Evolutionary conservation across 1,139 yeast species (phyloP).

Genomic region (Candida freyschussii): DNA sequence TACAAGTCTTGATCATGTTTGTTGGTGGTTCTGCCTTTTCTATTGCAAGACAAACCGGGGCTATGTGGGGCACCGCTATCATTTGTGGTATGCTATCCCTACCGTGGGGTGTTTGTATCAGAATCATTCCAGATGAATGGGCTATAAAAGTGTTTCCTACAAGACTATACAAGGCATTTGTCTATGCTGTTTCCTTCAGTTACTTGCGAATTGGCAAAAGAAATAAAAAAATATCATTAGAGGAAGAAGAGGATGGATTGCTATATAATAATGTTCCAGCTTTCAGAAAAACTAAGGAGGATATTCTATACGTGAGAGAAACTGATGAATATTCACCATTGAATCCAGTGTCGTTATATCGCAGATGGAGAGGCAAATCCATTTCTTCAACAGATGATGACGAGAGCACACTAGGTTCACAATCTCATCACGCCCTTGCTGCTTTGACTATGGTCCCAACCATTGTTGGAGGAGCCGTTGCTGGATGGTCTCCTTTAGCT

Average conservation of each 20-base stretch:
- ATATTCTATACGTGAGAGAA: conserved; percentile 23
- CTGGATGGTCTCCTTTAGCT: conserved; percentile 37
- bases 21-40: conserved; percentile 97
- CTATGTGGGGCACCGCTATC: conserved; percentile 87
- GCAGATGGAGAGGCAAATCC: conserved; percentile 24
- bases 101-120: conserved; percentile 71
- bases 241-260: conserved; percentile 18
- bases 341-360: conserved; percentile 24
- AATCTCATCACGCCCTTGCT: conserved; percentile 31
- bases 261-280: conserved; percentile 23
- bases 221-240: conserved; percentile 4
- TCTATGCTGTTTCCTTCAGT: conserved; percentile 46
- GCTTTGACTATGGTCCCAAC: conserved; percentile 49
- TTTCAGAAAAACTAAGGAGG: conserved; percentile 26
- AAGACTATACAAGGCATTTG: conserved; percentile 41
- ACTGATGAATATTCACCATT: conserved; percentile 9
- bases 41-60: conserved; percentile 69
- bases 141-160: conserved; percentile 67
- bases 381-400: conserved; percentile 10
- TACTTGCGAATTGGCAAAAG: conserved; percentile 34
- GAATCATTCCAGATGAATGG: conserved; percentile 83
- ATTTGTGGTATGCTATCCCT: conserved; percentile 78
- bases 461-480: conserved; percentile 50
- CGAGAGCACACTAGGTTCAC: conserved; percentile 15
- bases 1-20: conserved; percentile 87